Evolutionary conservation across 2,329 filamentous ascomycete species (phyloP).

Genomic region (Colletotrichum agaves): DNA sequence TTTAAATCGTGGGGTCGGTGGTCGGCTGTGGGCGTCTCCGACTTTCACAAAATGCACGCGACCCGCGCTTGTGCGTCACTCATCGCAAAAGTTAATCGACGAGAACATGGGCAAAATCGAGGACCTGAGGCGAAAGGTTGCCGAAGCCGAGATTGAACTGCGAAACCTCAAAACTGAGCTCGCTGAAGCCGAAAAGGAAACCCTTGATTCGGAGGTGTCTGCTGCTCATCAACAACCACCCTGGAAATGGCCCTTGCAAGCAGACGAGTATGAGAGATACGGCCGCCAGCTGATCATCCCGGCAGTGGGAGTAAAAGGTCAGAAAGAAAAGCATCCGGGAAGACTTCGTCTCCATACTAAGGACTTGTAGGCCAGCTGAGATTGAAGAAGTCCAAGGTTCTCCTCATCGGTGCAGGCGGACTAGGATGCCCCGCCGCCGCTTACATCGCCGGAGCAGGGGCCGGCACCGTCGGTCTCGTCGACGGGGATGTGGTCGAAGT

Average conservation of each 20-base stretch:
- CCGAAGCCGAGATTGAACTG: slow-evolving; percentile 59
- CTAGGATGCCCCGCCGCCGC: slow-evolving; percentile 91
- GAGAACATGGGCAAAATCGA: slow-evolving; percentile 52
- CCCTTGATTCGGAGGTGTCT: slow-evolving; percentile 28
- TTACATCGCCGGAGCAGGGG: slow-evolving; percentile 91
- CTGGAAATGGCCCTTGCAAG: slow-evolving; percentile 74
- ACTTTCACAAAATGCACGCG: slow-evolving; percentile 5
- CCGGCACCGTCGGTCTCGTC: slow-evolving; percentile 84
- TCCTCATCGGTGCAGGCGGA: slow-evolving; percentile 89
- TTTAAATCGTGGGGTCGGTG: slow-evolving; percentile 9
- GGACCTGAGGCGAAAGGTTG: slow-evolving; percentile 59
- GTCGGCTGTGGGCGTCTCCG: slow-evolving; percentile 27
- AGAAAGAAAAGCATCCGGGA: slow-evolving; percentile 9
- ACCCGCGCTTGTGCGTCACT: neutral
- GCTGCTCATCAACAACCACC: slow-evolving; percentile 11
- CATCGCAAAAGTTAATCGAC: neutral
- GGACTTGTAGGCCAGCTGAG: slow-evolving; percentile 74
- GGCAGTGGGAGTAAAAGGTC: slow-evolving; percentile 80
- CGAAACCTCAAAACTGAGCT: slow-evolving; percentile 57
- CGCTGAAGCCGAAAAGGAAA: slow-evolving; percentile 49
- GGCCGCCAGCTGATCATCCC: slow-evolving; percentile 91
- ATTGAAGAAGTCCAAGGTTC: slow-evolving; percentile 75
- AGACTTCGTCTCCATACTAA: neutral
- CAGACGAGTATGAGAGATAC: slow-evolving; percentile 86
- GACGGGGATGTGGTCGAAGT: slow-evolving; percentile 90